Conservation (phyloP, 352 stramenopile genomes). For the Pythium grandisporangium region DNA sequence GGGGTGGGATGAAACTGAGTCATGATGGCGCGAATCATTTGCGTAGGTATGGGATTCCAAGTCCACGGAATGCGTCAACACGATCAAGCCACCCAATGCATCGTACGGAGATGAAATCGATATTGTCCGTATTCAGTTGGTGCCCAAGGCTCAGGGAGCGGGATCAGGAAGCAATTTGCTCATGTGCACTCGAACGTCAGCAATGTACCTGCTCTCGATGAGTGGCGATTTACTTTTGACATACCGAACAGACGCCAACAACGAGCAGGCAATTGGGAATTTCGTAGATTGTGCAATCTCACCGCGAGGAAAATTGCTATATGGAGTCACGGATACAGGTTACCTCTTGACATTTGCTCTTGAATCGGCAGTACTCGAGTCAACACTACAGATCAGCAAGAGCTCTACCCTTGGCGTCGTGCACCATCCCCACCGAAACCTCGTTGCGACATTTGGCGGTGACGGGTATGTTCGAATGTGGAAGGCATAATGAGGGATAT, state of each 20-base stretch:
- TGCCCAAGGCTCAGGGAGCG: conserved; percentile 38
- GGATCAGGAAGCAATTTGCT: conserved; percentile 64
- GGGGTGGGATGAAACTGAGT: too few relatives aligned
- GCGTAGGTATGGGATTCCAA: conserved; percentile 79
- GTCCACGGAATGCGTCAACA: conserved; percentile 73
- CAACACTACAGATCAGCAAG: conserved; percentile 76
- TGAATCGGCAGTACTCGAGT: conserved; percentile 47
- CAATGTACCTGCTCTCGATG: conserved; percentile 78
- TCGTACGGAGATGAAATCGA: conserved; percentile 57
- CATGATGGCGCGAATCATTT: too few relatives aligned
- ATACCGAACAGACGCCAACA: conserved; percentile 55
- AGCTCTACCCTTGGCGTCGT: conserved; percentile 68
- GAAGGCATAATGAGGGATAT: conserved; percentile 79
- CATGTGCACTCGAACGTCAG: conserved; percentile 74
- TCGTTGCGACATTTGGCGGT: conserved; percentile 83
- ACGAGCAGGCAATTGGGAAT: conserved; percentile 54
- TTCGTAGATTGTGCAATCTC: conserved; percentile 86
- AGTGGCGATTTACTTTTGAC: conserved; percentile 45
- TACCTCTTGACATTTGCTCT: conserved; percentile 67
- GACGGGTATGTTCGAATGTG: conserved; percentile 80
- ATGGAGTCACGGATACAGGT: conserved; percentile 81
- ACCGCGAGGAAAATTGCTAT: conserved; percentile 77
- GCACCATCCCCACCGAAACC: conserved; percentile 85
- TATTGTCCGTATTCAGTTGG: conserved; percentile 54
- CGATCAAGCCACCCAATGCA: conserved; percentile 51